Evolutionary conservation across 306 rosid genomes (phyloP), one percentile per base, ranked within the genome.

Genomic region (Prunus padus): DNA sequence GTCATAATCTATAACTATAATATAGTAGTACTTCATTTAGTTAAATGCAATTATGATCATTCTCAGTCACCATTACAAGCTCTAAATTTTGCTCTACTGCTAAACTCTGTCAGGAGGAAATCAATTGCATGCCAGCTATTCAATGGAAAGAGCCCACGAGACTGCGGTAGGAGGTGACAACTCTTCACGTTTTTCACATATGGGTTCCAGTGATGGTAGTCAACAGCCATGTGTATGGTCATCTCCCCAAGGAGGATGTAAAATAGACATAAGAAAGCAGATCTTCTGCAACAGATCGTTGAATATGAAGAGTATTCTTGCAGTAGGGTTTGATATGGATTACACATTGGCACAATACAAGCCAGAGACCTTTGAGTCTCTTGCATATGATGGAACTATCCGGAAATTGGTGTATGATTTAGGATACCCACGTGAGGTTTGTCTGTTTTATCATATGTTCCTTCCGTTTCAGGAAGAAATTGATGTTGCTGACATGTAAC

Each of bases 241-340:
- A 49, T 79, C 90, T 31, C 83, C 87, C 8, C 84, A 76, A 66
- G 91, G 88, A 69, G 96, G 87, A 69, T 78, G 68, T 71, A 72
- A 80, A 72, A 82, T 87, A 76, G 90, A 84, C 44, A 85, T 87
- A 64, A 87, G 97, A 74, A 92, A 90, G 90, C 97, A 79, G 57
- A 90, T 95, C 50, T 95, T 95, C 81, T 95, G 99, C 86, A 95
- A 95, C 85, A 83, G 97, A 72, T 88, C 99, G 23, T 82, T 95
- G 84, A 95, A 95, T 77, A 95, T 95, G 99, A 95, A 84, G 89
- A 89, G 67, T 80, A 92, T 92, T 63, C 92, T 92, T 77, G 97
- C 99, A 25, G 97, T 92, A 25, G 99, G 99, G 71, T 95, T 95
- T 80, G 99, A 95, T 84, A 92, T 95, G 99, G 99, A 95, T 84